These are phyloP conservation scores for Rhododendron ovatum DNA, from an alignment of 148 eudicot species.

Conservation along the genomic window DNA sequence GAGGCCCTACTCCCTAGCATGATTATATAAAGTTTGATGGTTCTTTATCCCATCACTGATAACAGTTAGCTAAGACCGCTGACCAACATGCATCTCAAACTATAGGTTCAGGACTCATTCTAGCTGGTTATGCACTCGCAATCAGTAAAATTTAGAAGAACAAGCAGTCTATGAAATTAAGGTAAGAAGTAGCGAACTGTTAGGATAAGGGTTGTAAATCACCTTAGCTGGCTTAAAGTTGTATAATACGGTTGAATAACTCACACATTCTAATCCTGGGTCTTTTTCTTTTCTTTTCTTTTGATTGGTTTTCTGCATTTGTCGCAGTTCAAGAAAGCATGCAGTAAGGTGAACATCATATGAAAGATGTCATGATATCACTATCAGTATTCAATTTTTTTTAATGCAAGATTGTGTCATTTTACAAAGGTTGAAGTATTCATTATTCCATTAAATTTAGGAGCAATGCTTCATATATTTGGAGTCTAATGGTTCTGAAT, in stretches of 20 bases:
- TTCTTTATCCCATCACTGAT: not conserved
- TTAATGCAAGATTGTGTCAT: not conserved
- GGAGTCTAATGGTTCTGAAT: not conserved
- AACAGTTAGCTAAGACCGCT: not conserved
- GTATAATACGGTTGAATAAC: not conserved
- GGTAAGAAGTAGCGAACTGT: not conserved
- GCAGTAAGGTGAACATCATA: not conserved
- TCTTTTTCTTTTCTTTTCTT: not conserved
- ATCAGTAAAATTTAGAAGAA: not conserved
- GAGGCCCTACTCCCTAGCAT: not conserved
- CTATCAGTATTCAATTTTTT: not conserved
- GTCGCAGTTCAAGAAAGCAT: not conserved
- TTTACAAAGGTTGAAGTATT: not conserved
- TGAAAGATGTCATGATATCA: not conserved
- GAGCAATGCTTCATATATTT: not conserved
- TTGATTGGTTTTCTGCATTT: not conserved
- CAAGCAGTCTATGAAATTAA: not conserved
- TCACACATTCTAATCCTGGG: not conserved
- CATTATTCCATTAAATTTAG: not conserved
- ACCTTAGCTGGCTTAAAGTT: not conserved
- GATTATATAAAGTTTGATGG: not conserved
- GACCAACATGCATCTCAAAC: not conserved
- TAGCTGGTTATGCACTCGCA: not conserved
- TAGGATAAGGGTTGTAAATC: not conserved
- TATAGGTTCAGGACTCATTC: not conserved